Conservation (phyloP, 2,329 filamentous ascomycete genomes). For the Arthrobotrys iridis region DNA sequence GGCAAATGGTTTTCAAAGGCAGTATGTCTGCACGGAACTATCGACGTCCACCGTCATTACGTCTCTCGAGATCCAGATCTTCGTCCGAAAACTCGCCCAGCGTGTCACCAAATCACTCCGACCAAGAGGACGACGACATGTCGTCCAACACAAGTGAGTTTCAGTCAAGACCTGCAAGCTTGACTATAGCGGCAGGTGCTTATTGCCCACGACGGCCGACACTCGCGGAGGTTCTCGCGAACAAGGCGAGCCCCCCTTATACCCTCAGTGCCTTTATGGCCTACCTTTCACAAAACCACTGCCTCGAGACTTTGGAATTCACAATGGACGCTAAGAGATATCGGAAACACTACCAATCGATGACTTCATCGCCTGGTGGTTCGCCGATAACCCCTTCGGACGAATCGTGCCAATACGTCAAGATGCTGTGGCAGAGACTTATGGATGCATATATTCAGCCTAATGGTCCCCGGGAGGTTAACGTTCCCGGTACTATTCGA, state of each 20-base stretch:
- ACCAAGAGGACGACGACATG: constrained; percentile 58
- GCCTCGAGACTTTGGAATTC: constrained; percentile 94
- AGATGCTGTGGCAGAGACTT: constrained; percentile 84
- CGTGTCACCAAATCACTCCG: constrained; percentile 55
- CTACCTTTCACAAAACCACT: constrained; percentile 96
- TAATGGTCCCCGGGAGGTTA: constrained; percentile 86
- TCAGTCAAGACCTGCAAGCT: constrained; percentile 52
- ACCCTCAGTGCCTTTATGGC: constrained; percentile 94
- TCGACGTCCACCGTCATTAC: constrained; percentile 58
- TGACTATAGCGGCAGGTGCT: constrained; percentile 61
- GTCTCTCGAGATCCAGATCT: constrained; percentile 56
- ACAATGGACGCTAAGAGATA: constrained; percentile 93
- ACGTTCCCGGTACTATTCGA: constrained; percentile 84
- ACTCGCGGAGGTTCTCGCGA: constrained; percentile 85
- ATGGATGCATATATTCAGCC: constrained; percentile 90
- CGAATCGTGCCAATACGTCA: constrained; percentile 74
- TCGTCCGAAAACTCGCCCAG: constrained; percentile 57
- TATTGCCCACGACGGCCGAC: constrained; percentile 74
- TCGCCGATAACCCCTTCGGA: constrained; percentile 64
- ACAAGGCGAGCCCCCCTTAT: constrained; percentile 86
- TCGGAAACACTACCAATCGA: constrained; percentile 71
- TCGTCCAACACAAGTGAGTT: constrained; percentile 55
- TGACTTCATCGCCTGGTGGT: constrained; percentile 66
- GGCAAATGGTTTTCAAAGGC: constrained; percentile 54
- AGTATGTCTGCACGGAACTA: constrained; percentile 58